Base-by-base conservation (phyloP, 331 rosid genomes). In the Phaseolus coccineus region DNA sequence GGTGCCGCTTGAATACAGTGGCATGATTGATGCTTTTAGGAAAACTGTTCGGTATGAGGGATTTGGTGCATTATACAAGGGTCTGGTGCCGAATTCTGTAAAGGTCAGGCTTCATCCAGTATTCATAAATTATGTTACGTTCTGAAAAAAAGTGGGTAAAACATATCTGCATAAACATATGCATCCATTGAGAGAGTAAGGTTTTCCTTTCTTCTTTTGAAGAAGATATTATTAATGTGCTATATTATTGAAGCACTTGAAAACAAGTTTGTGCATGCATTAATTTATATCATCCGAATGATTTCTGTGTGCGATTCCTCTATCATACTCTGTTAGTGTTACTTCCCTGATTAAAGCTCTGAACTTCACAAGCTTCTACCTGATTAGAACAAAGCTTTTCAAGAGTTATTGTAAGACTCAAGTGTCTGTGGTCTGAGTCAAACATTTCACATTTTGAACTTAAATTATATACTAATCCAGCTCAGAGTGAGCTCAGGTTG, bases 1-100 rank as follows among this genome's bases (percentile, higher is more conserved):
- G 74, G 85, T 74, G 19, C 70, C 91, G 5, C 92, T 93, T 22
- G 91, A 91, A 56, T 93, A 93, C 80, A 88, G 85, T 27, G 98
- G 98, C 77, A 93, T 93, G 98, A 12, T 91, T 68, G 98, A 93
- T 64, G 98, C 97, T 53, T 93, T 93, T 70, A 90, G 98, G 83
- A 89, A 91, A 84, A 93, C 98, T 62, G 92, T 93, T 77, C 91
- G 90, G 19, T 85, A 91, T 12, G 98, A 93, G 75, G 98, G 98
- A 73, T 86, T 93, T 80, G 90, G 97, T 14, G 98, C 98, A 35
- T 82, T 93, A 77, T 93, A 93, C 89, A 93, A 93, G 92, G 98
- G 98, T 77, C 85, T 93, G 89, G 92, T 91, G 62, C 98, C 98
- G 77, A 93, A 93, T 86, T 91, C 92, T 79, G 98, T 93, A 35